Evolutionary conservation across 768 basidiomycete species (phyloP), one percentile per base, ranked within the genome.

Genomic region (Russula foetens): DNA sequence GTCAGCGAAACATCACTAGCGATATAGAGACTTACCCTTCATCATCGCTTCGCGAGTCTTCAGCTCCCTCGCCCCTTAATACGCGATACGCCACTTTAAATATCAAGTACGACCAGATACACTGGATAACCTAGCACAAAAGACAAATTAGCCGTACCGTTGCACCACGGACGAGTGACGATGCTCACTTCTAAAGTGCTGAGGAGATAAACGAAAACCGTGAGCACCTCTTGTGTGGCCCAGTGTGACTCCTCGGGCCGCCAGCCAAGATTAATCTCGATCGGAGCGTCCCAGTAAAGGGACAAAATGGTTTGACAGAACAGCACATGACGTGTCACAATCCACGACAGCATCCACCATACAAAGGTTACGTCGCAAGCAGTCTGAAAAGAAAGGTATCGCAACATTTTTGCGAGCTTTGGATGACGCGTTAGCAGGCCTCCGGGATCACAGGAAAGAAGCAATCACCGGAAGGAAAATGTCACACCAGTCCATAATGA

Each of bases 401-500:
- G 86, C 63, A 90, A 73, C 90, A 98, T 96, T 73, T 99, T 99
- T 11, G 93, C 96, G 64, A 90, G 71, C 92, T 96, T 62, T 39
- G 62, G 8, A 58, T 6, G 38, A 45, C 31, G 28, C 14, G 53
- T 56, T 31, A 52, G 58, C 28, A 54, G 28, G 24, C 7, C 39
- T n/a, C 35, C 49, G 12, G 12, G 7, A 44, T 5, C 21, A 24
- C 21, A 31, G 3, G n/a, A 51, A 39, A 33, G 11, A 28, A 7
- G 17, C 17, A 28, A 6, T 9, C 69, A 95, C 94, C 3, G 95
- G 90, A 11, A 99, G 73, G 70, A 92, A 84, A 54, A 98, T 90
- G 74, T 99, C 97, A 69, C 88, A 90, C 70, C 83, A 85, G 70
- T 99, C 97, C 92, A 98, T 95, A 38, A 97, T 75, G 53, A 91